These are phyloP conservation scores for Hepatocystis sp. DNA, from an alignment of 169 alveolate genomes.

Conservation along the genomic window DNA sequence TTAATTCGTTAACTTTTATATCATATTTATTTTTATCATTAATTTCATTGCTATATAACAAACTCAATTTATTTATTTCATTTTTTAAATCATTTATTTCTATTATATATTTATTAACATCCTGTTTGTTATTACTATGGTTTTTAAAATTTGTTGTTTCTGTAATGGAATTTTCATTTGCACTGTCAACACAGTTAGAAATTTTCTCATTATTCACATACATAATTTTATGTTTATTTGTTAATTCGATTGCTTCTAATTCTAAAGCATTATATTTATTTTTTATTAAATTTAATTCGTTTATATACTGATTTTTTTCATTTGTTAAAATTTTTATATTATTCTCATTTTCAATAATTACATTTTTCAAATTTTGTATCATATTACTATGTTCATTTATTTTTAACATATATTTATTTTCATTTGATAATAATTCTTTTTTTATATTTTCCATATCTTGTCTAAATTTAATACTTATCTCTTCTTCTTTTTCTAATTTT, in stretches of 20 bases:
- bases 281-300: constrained; percentile 25
- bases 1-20: constrained; percentile 7
- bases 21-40: constrained; percentile 53
- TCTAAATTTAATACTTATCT: neutral
- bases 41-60: constrained; percentile 43
- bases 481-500: constrained; percentile 2
- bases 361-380: constrained; percentile 25
- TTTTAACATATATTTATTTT: constrained; percentile 32
- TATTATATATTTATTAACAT: neutral
- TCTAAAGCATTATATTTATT: constrained; percentile 7
- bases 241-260: constrained; percentile 4
- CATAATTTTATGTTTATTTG: too few species aligned
- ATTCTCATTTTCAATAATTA: constrained; percentile 18
- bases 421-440: constrained; percentile 23
- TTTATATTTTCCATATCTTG: constrained; percentile 15
- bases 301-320: constrained; percentile 26
- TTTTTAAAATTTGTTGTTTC: too few species aligned
- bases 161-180: too few species aligned
- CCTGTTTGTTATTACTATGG: too few species aligned
- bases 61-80: constrained; percentile 37
- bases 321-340: neutral
- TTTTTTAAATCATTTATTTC: constrained; percentile 35
- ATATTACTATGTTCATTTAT: constrained; percentile 24
- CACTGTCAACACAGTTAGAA: too few species aligned
- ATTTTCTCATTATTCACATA: too few species aligned